Evolutionary conservation across 2,329 filamentous ascomycete species (phyloP), one percentile per base, ranked within the genome.

Genomic region (Neocatenulostroma microsporum): DNA sequence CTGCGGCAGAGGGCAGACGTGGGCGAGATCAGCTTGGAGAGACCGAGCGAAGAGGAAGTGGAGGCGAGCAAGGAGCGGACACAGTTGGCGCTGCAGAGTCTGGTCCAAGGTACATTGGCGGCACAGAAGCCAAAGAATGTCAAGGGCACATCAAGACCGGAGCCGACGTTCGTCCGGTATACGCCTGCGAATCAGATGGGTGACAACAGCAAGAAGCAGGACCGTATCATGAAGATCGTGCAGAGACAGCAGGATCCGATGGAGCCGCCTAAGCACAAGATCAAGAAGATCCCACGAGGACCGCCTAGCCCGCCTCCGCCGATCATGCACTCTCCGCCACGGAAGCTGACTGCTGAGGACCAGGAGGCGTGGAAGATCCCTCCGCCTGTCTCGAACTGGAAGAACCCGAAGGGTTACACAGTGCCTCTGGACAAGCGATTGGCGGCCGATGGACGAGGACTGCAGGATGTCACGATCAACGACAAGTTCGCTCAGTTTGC

Each of bases 341-440:
- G 91, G 44, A 98, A 96, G 57, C 72, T 98, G 44, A 98, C 91
- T 1, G 91, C 89, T 5, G 88, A 94, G 60, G 91, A 98, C 52
- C 89, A 96, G 62, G 91, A 96, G 61, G 85, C 84, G 41, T 98
- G 91, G 91, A 87, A 81, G 55, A 95, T 85, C 21, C 80, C 80
- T 0, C 87, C 89, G 2, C 84, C 89, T 0, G 81, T 98, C 2
- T 94, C 85, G 14, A 96, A 96, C 62, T 98, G 91, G 91, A 98
- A 98, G 74, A 98, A 98, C 61, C 85, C 89, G 1, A 96, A 96
- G 67, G 91, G 91, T 53, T 98, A 94, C 57, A 98, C 91, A 0
- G 85, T 98, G 1, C 86, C 91, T 0, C 63, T 98, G 34, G 91
- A 98, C 61, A 98, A 98, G 69, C 81, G 91, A 57, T 67, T 98